Conservation (phyloP, 176 grass and related monocot species). For the Avena insularis region DNA sequence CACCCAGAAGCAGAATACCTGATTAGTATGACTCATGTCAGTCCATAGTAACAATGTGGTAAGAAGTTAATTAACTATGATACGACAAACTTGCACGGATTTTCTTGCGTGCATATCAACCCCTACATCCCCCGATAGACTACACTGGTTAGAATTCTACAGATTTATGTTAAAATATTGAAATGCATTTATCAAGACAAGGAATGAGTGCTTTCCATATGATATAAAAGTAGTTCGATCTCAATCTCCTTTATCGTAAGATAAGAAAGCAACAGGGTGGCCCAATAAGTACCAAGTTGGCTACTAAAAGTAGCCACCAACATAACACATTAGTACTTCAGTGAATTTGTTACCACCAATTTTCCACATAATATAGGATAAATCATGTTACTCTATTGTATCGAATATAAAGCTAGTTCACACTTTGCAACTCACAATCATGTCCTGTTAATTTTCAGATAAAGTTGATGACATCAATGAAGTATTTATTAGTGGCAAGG, state of each 20-base stretch:
- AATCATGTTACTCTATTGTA: conserved; percentile 7
- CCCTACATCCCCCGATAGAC: background rate
- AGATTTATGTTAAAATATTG: conserved; percentile 23
- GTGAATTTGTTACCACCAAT: conserved; percentile 34
- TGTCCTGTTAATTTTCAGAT: background rate
- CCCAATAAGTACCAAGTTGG: conserved; percentile 14
- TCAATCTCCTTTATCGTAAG: conserved; percentile 16
- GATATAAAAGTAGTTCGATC: conserved; percentile 23
- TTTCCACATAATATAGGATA: conserved; percentile 20
- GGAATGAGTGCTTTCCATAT: conserved; percentile 27
- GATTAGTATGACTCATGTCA: conserved; percentile 27
- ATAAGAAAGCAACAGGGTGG: conserved; percentile 44
- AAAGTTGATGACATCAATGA: conserved; percentile 25
- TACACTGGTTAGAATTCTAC: background rate
- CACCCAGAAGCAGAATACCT: conserved; percentile 48
- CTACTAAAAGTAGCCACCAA: conserved; percentile 18
- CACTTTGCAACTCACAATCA: background rate
- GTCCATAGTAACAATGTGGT: conserved; percentile 33
- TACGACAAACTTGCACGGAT: conserved; percentile 20
- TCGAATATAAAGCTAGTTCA: background rate
- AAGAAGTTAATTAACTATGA: conserved; percentile 40
- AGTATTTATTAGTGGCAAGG: background rate
- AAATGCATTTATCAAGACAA: conserved; percentile 16
- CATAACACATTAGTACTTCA: conserved; percentile 25
- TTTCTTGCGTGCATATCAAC: conserved; percentile 21